Base-by-base conservation (phyloP, 2,329 filamentous ascomycete genomes). In the Sporothrix sp. region DNA sequence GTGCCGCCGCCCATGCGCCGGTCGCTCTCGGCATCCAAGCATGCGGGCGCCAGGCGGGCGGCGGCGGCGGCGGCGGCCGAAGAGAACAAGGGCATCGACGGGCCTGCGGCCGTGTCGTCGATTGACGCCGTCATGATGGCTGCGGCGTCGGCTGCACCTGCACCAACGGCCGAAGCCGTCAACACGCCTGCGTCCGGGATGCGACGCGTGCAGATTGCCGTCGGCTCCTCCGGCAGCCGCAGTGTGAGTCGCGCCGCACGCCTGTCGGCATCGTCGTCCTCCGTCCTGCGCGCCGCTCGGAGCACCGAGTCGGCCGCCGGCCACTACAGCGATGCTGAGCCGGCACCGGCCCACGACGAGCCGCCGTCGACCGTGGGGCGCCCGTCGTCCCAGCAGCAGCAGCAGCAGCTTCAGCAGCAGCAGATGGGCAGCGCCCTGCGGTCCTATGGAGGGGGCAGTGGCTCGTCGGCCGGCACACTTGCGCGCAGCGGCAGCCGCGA, bases 131-230 rank as follows among this genome's bases (percentile, higher is more conserved):
- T 48, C 7, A 30, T 54, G 30, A 33, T 32, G 1, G 7, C 52
- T 1, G 13, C 47, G 1, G 36, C 43, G 3, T 7, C 30, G 3
- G 36, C 18, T 7, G 39, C 32, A 14, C 14, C 45, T 1, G 16
- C 50, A 3, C 11, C 42, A 23, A 21, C 49, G 6, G 43, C 28
- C 11, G 28, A 44, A 20, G 23, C 37, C 7, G 58, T 79, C 49
- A 79, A 78, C 58, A 81, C 78, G 0, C 78, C 78, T 2, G 69
- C 71, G 0, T 70, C 75, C 16, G 67, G 67, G 11, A 68, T 71
- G 20, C 70, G 76, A 14, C 70, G 77, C 3, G 76, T 81, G n/a
- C 71, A 76, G 48, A 78, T 80, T 50, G 68, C 69, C 4, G 63
- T 73, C 23, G 71, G 71, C 3, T 78, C 76, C 3, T 77, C 77